Evolutionary conservation across 306 rosid species (phyloP), one percentile per base, ranked within the genome.

Genomic region (Dryas alaskensis): DNA sequence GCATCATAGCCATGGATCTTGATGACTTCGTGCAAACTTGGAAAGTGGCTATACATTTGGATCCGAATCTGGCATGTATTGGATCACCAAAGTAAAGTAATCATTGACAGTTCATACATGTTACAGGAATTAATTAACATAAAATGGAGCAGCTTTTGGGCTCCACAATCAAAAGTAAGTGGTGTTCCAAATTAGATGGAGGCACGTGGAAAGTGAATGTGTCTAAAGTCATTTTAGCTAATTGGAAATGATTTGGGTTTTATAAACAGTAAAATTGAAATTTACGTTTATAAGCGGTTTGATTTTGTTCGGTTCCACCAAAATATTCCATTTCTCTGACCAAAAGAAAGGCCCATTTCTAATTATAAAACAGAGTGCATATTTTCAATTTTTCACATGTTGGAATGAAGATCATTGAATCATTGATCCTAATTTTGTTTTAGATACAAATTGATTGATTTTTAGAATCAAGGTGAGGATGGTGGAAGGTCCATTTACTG

Each of bases 401-500:
- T 44, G 53, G 2, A 49, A 31, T 17, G 39, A 51, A 49, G 10
- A 22, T 31, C 37, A 31, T 31, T 0, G 40, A 12, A 49, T 17
- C 51, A 55, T 48, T n/a, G 44, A 71, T 55, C 54, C 45, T 10
- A 51, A 67, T 69, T 52, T 40, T 57, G 17, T 7, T 51, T 11
- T 48, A 27, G 39, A 44, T 14, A 51, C 25, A 59, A 11, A 60
- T 12, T 46, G 66, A 60, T 37, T 16, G n/a, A 60, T 72, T 53
- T 52, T 42, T 16, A 16, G 48, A 47, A 68, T 66, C 57, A 16
- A 14, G 2, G 2, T 31, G 37, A n/a, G 44, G 65, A 9, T 40
- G 82, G 80, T 82, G 74, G 74, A 68, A 70, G 71, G 82, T 78
- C 80, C 63, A 50, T 77, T 65, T 74, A 65, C 57, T 59, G 64